Conservation (phyloP, 768 basidiomycete species). For the Mycena crocata region DNA sequence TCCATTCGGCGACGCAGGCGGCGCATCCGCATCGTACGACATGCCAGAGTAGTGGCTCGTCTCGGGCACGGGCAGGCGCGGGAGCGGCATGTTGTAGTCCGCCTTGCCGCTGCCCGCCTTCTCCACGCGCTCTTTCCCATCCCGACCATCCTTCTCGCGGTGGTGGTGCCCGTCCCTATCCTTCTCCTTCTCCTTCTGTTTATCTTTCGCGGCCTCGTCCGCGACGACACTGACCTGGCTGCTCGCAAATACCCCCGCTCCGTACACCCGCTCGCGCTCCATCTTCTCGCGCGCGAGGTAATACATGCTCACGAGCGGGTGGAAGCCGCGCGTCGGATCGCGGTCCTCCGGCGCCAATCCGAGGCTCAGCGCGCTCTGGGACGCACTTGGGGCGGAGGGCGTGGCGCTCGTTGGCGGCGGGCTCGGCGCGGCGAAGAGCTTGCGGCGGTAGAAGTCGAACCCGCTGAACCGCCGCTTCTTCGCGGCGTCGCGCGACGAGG, state of each 20-base stretch:
- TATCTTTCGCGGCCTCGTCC: slow-evolving; percentile 15
- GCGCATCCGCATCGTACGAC: slow-evolving; percentile 74
- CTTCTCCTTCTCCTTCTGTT: not conserved
- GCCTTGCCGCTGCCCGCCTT: slow-evolving; percentile 58
- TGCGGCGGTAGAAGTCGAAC: slow-evolving; percentile 93
- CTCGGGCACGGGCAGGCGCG: slow-evolving; percentile 83
- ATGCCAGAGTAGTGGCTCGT: slow-evolving; percentile 84
- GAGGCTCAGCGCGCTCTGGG: slow-evolving; percentile 26
- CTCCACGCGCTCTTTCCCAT: slow-evolving; percentile 22
- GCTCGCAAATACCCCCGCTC: slow-evolving; percentile 92
- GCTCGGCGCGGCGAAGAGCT: slow-evolving; percentile 79
- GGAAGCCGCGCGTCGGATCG: slow-evolving; percentile 94
- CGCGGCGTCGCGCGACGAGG: slow-evolving; percentile 39
- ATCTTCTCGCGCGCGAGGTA: slow-evolving; percentile 96
- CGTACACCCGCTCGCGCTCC: slow-evolving; percentile 94
- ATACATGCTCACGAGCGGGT: slow-evolving; percentile 96
- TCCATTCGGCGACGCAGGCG: slow-evolving; percentile 25
- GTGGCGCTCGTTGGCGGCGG: slow-evolving; percentile 39
- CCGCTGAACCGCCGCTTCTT: slow-evolving; percentile 89
- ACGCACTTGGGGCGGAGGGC: slow-evolving; percentile 21
- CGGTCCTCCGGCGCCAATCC: slow-evolving; percentile 48
- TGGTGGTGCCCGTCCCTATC: slow-evolving; percentile 6
- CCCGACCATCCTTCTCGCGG: slow-evolving; percentile 39
- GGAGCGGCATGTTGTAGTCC: slow-evolving; percentile 87
- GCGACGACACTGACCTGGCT: slow-evolving; percentile 80